Conservation (phyloP, 768 basidiomycete genomes). For the Mycena vitilis region DNA sequence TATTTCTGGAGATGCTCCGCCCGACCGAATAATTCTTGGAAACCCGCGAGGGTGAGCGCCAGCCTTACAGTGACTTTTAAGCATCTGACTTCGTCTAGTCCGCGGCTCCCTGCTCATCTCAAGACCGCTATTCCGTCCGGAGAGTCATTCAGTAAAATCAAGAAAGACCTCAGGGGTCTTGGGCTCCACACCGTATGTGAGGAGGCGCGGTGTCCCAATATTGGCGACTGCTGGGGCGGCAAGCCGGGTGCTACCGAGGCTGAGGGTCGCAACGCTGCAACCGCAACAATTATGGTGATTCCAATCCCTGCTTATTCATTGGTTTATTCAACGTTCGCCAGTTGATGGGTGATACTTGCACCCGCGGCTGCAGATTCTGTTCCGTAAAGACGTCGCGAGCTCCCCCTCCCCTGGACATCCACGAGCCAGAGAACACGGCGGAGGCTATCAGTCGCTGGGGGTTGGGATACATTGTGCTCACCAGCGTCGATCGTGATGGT, state of each 20-base stretch:
- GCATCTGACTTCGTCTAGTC: constrained; percentile 56
- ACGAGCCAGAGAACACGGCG: constrained; percentile 98
- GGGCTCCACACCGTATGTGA: constrained; percentile 97
- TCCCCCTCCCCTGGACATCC: constrained; percentile 92
- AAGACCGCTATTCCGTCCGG: constrained; percentile 95
- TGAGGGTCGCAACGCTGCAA: constrained; percentile 85
- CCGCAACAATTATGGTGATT: constrained; percentile 97
- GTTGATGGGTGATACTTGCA: constrained; percentile 99
- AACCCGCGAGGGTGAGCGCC: constrained; percentile 70
- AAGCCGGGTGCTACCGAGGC: constrained; percentile 71
- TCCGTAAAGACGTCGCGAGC: constrained; percentile 93
- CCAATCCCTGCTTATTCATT: constrained; percentile 6
- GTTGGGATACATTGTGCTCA: constrained; percentile 96
- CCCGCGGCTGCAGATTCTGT: constrained; percentile 97
- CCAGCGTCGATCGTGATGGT: constrained; percentile 98
- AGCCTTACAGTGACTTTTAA: background rate
- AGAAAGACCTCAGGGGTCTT: constrained; percentile 93
- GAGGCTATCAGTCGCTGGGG: constrained; percentile 99
- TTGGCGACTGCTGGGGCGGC: constrained; percentile 99
- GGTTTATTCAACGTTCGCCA: constrained; percentile 46
- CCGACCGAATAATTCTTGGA: constrained; percentile 76
- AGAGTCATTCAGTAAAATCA: constrained; percentile 89
- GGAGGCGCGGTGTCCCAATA: constrained; percentile 98
- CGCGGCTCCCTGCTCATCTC: constrained; percentile 86
- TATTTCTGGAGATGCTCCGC: constrained; percentile 64